A percentile compares a stretch with the other conserved stretches of the same genome.
Conservation (phyloP, 805 yeast species). For the Millerozyma miso region DNA sequence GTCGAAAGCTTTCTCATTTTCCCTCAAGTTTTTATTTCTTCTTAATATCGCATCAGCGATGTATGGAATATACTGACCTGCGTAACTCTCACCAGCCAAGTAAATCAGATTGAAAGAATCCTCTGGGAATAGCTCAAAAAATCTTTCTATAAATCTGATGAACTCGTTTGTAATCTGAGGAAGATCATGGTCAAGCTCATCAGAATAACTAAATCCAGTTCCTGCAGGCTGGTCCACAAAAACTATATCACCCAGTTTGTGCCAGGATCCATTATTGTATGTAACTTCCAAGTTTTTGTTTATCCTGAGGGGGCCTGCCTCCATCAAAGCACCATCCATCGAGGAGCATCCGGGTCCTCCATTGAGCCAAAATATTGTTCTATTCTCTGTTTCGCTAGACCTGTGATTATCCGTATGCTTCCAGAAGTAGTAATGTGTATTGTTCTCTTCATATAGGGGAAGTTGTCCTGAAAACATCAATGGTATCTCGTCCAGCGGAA, state of each 20-base stretch:
- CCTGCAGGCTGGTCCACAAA: constrained; percentile 95
- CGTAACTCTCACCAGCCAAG: constrained; percentile 93
- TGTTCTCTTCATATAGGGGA: constrained; percentile 47
- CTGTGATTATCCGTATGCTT: constrained; percentile 43
- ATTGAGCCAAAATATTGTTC: constrained; percentile 80
- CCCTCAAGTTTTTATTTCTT: constrained; percentile 29
- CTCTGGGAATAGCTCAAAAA: constrained; percentile 69
- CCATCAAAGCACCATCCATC: constrained; percentile 95
- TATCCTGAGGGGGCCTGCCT: constrained; percentile 82
- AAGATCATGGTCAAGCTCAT: constrained; percentile 51
- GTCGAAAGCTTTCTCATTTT: constrained; percentile 26
- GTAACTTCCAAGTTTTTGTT: constrained; percentile 38
- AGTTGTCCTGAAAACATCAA: constrained; percentile 66
- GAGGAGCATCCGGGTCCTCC: constrained; percentile 99
- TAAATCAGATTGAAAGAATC: constrained; percentile 60
- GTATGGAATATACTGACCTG: constrained; percentile 95
- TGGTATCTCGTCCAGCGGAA: constrained; percentile 35
- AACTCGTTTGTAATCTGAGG: constrained; percentile 59
- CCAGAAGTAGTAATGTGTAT: constrained; percentile 76
- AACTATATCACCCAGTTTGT: constrained; percentile 67
- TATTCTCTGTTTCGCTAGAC: constrained; percentile 30
- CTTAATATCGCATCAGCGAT: constrained; percentile 61
- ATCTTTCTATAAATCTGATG: constrained; percentile 59
- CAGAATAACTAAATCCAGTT: constrained; percentile 78
- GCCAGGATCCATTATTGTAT: constrained; percentile 78